Percentiles rank a stretch among this genome's conserved stretches.
Conservation (phyloP, 305 asterid genomes). For the Coffea humblotiana region DNA sequence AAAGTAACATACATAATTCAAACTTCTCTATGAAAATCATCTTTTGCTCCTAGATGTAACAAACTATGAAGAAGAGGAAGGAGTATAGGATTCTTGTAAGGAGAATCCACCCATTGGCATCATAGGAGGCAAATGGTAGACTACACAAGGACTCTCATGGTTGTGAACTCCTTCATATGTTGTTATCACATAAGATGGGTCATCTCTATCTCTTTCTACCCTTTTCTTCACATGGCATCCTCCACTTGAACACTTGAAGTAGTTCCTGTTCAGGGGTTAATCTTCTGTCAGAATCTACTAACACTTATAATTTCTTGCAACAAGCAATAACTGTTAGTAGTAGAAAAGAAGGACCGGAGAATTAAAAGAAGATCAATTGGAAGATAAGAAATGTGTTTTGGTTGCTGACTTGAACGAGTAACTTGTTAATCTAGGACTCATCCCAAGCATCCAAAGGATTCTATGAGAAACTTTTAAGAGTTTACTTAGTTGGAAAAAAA, state of each 20-base stretch:
- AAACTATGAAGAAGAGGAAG: neutral
- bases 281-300: neutral
- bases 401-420: neutral
- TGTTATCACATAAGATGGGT: constrained; percentile 46
- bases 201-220: constrained; percentile 51
- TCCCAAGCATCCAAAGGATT: neutral
- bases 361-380: neutral
- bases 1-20: neutral
- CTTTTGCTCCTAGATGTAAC: neutral
- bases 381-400: neutral
- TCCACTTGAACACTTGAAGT: constrained; percentile 47
- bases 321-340: neutral
- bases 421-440: neutral
- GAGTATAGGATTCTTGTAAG: constrained; percentile 10
- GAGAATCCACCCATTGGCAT: neutral
- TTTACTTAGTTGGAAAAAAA: neutral
- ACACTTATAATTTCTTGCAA: neutral
- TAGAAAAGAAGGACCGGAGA: neutral
- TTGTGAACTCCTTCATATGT: constrained; percentile 54
- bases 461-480: neutral
- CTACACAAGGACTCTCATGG: constrained; percentile 32
- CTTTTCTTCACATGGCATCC: constrained; percentile 57
- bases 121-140: constrained; percentile 12
- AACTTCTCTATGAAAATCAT: neutral
- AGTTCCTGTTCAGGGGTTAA: constrained; percentile 33